These are phyloP conservation scores for Chaetomium sp. DNA, from an alignment of 2,329 filamentous ascomycete species.

Conservation along the genomic window DNA sequence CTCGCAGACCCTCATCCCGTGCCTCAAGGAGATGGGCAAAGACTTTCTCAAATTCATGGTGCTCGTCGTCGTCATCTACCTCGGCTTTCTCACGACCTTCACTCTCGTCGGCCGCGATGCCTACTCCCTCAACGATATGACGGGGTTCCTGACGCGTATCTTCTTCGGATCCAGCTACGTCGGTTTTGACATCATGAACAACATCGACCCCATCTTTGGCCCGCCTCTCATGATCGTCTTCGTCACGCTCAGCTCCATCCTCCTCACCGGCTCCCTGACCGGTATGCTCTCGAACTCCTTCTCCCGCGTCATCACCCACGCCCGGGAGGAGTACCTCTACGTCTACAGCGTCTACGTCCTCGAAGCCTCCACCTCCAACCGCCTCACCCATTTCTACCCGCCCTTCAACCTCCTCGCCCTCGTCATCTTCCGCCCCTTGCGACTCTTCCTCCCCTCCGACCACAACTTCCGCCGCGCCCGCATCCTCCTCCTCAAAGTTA, in stretches of 20 bases:
- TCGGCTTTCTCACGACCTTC: slow-evolving; percentile 86
- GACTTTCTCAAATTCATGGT: slow-evolving; percentile 81
- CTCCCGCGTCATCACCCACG: slow-evolving; percentile 55
- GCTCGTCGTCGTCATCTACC: slow-evolving; percentile 68
- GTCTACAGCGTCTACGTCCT: slow-evolving; percentile 63
- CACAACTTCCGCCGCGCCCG: slow-evolving; percentile 55
- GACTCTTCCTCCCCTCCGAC: slow-evolving; percentile 60
- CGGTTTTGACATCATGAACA: slow-evolving; percentile 62
- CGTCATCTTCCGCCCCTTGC: slow-evolving; percentile 63
- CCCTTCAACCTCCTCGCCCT: slow-evolving; percentile 70
- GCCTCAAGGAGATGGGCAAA: slow-evolving; percentile 89
- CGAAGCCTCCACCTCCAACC: slow-evolving; percentile 60
- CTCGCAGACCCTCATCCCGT: slow-evolving; percentile 65
- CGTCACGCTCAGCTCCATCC: slow-evolving; percentile 68
- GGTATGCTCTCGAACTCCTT: slow-evolving; percentile 74
- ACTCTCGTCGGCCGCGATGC: slow-evolving; percentile 66
- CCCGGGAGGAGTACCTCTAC: slow-evolving; percentile 71
- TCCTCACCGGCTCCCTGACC: slow-evolving; percentile 72
- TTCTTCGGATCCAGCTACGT: slow-evolving; percentile 73
- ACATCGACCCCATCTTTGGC: slow-evolving; percentile 53
- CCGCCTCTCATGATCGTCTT: slow-evolving; percentile 65
- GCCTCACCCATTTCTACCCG: slow-evolving; percentile 63
- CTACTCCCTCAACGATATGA: slow-evolving; percentile 62
- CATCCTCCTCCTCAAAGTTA: slow-evolving; percentile 56
- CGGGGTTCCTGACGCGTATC: slow-evolving; percentile 70